phyloP scores from a whole-genome alignment of 768 basidiomycete species.

The Sporobolomyces pararoseus region DNA sequence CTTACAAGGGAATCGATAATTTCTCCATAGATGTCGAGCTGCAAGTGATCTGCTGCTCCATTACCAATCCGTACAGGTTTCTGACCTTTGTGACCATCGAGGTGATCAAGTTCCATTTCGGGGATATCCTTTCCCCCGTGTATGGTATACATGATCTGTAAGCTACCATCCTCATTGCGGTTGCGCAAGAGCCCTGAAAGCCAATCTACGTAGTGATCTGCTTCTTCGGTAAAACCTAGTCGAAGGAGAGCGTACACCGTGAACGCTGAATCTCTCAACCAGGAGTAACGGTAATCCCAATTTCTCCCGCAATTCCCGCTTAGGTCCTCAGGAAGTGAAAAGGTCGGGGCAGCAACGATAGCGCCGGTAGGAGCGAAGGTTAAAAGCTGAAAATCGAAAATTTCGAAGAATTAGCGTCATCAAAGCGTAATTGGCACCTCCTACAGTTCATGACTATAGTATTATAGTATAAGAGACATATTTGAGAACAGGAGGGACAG shows the following conservation, averaged over 20 bases:
- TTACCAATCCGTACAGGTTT: slow-evolving; percentile 69
- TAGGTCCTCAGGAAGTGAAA: slow-evolving; percentile 71
- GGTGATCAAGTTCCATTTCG: slow-evolving; percentile 72
- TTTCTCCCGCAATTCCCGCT: slow-evolving; percentile 43
- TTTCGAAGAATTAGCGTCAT: no score
- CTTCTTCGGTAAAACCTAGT: slow-evolving; percentile 89
- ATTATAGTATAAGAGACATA: no score
- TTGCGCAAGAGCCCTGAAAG: slow-evolving; percentile 28
- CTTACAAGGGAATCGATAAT: slow-evolving; percentile 59
- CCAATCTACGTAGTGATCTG: slow-evolving; percentile 55
- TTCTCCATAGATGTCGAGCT: slow-evolving; percentile 91
- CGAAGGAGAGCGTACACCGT: slow-evolving; percentile 90
- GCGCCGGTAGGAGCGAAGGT: slow-evolving; percentile 58
- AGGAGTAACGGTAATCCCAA: slow-evolving; percentile 54
- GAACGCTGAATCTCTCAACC: slow-evolving; percentile 92
- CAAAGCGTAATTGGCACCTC: no score
- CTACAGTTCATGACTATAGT: no score
- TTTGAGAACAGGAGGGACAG: not conserved
- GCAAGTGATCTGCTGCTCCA: slow-evolving; percentile 88
- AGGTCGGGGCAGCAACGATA: slow-evolving; percentile 90
- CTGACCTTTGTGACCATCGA: slow-evolving; percentile 60
- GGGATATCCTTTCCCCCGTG: slow-evolving; percentile 73
- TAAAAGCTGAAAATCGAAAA: slow-evolving; percentile 27
- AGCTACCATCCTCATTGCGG: slow-evolving; percentile 66
- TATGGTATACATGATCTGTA: slow-evolving; percentile 93